These are phyloP conservation scores for Chenopodium quinoa DNA, from an alignment of 148 eudicot genomes.

Conservation along the genomic window DNA sequence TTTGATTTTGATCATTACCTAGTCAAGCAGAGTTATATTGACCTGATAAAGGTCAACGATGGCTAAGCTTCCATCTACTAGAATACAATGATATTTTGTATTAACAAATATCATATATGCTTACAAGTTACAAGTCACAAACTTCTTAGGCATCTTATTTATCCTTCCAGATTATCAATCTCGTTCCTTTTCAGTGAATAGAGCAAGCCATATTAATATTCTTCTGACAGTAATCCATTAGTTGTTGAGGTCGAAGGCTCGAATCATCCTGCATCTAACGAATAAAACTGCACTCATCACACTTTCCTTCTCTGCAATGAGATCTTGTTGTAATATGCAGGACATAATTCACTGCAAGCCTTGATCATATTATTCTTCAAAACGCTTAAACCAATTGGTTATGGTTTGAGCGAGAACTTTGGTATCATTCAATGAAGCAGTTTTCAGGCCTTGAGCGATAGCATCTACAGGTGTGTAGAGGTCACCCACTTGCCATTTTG, in stretches of 20 bases:
- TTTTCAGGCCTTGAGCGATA: conserved; percentile 74
- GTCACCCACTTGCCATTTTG: conserved; percentile 75
- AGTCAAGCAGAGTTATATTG: neutral
- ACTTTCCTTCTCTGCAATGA: neutral
- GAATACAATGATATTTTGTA: neutral
- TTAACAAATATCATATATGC: neutral
- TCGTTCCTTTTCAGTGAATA: neutral
- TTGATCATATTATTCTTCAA: conserved; percentile 27
- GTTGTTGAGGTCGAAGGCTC: neutral
- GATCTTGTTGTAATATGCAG: neutral
- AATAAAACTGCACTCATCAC: neutral
- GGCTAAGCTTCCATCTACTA: neutral
- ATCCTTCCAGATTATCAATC: neutral
- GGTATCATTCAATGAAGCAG: conserved; percentile 61
- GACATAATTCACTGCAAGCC: neutral
- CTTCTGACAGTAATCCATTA: neutral
- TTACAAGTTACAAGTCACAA: neutral
- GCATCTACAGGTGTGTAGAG: conserved; percentile 90
- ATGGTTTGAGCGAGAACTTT: conserved; percentile 62
- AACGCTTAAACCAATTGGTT: conserved; percentile 50
- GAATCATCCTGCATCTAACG: neutral
- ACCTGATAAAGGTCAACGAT: neutral
- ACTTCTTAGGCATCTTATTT: neutral
- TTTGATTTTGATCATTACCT: neutral
- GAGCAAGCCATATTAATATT: neutral